Conservation (phyloP, 208 protist genomes). For the Crithidia thermophila region DNA sequence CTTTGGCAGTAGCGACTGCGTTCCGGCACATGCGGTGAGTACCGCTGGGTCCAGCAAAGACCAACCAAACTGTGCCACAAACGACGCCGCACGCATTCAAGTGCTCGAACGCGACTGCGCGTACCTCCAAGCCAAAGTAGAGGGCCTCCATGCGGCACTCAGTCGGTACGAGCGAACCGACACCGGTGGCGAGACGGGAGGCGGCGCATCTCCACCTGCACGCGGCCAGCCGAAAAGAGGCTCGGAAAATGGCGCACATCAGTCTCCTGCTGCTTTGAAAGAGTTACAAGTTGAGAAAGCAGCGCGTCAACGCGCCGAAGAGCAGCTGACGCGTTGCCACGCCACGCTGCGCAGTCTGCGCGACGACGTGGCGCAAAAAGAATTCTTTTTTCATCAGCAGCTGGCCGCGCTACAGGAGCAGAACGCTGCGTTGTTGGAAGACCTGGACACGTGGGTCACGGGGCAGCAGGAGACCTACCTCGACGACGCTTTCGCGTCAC, state of each 20-base stretch:
- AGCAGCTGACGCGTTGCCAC: constrained; percentile 20
- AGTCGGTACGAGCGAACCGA: not conserved
- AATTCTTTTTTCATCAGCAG: constrained; percentile 2
- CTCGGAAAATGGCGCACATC: not conserved
- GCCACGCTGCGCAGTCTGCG: constrained; percentile 6
- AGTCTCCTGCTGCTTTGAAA: not conserved
- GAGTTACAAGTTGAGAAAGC: not conserved
- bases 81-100: not conserved
- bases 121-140: constrained; percentile 1
- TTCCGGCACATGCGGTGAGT: no score
- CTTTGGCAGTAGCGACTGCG: no score
- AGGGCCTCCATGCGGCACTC: constrained; percentile 9
- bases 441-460: constrained; percentile 18
- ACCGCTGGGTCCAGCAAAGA: not conserved
- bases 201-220: not conserved
- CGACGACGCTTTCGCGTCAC: not conserved
- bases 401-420: constrained; percentile 25
- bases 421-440: constrained; percentile 28
- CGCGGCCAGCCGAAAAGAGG: not conserved
- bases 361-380: constrained; percentile 3
- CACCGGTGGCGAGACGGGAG: not conserved
- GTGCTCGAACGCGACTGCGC: constrained; percentile 16
- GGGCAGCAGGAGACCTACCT: not conserved
- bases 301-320: constrained; percentile 5
- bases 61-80: not conserved